A percentile compares a stretch with the other conserved stretches of the same genome.
Conservation (phyloP, 2,329 filamentous ascomycete genomes). For the Nemania bipapillata region DNA sequence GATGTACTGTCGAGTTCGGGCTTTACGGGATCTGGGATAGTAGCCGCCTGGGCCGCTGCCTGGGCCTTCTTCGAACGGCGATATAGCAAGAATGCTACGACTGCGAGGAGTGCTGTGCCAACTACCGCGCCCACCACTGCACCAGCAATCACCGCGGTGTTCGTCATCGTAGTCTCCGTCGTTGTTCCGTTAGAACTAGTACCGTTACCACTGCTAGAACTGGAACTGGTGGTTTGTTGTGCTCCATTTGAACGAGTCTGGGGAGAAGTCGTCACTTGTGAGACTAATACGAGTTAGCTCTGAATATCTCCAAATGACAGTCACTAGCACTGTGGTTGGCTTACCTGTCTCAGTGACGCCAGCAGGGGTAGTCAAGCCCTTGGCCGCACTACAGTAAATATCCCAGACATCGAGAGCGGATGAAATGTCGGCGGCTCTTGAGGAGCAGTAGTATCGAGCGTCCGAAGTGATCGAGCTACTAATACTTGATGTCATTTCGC, state of each 20-base stretch:
- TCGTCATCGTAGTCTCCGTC: slow-evolving; percentile 43
- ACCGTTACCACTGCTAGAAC: slow-evolving; percentile 11
- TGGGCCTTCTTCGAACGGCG: slow-evolving; percentile 38
- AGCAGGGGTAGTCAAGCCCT: slow-evolving; percentile 54
- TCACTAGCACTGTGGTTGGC: slow-evolving; percentile 21
- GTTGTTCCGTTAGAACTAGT: slow-evolving; percentile 51
- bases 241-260: slow-evolving; percentile 28
- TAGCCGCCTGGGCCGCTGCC: background rate
- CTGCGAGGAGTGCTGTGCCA: slow-evolving; percentile 49
- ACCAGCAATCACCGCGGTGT: slow-evolving; percentile 46
- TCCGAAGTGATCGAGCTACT: slow-evolving; percentile 58
- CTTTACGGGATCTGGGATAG: slow-evolving; percentile 35
- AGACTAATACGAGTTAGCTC: slow-evolving; percentile 40
- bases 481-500: slow-evolving; percentile 58
- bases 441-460: slow-evolving; percentile 59
- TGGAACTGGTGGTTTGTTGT: slow-evolving; percentile 20
- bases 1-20: slow-evolving; percentile 46
- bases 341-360: slow-evolving; percentile 56
- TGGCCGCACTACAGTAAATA: slow-evolving; percentile 63
- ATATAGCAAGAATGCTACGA: slow-evolving; percentile 54
- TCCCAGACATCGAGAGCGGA: slow-evolving; percentile 60
- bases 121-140: slow-evolving; percentile 52
- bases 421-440: slow-evolving; percentile 57
- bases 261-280: slow-evolving; percentile 41
- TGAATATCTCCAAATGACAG: background rate